Evolutionary conservation across 495 filamentous ascomycete genomes (phyloP).

Genomic region (Saxispiralis lemnorum): DNA sequence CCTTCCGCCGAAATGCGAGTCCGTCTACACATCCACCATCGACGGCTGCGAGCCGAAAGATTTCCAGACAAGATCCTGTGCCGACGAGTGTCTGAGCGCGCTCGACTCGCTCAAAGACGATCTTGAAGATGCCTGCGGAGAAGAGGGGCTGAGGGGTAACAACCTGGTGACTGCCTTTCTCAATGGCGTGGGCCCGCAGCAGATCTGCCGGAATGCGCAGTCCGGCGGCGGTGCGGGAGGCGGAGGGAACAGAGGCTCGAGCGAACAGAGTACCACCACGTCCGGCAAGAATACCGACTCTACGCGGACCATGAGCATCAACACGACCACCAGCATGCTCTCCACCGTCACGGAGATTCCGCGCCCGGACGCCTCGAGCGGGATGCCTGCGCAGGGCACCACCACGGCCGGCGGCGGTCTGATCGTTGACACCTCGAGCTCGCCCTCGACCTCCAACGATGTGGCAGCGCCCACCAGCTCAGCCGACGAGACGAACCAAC

Average conservation of each 20-base stretch:
- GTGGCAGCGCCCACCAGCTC: background rate
- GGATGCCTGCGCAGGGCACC: background rate
- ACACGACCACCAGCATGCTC: background rate
- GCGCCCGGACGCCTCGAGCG: background rate
- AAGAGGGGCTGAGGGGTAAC: background rate
- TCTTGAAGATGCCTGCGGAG: constrained; percentile 17
- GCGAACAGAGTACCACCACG: no score
- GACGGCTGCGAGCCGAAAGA: constrained; percentile 21
- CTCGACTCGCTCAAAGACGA: constrained; percentile 15
- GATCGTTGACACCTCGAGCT: background rate
- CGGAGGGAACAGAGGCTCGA: background rate
- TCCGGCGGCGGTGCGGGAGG: background rate
- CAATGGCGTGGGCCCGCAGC: constrained; percentile 1
- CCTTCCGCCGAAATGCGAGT: constrained; percentile 9
- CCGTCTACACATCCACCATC: constrained; percentile 14
- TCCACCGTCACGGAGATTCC: background rate
- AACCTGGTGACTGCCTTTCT: constrained; percentile 13
- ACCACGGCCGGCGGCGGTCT: background rate
- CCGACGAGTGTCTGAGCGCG: constrained; percentile 17
- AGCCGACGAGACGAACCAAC: background rate
- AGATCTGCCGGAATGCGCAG: constrained; percentile 6
- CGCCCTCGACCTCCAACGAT: background rate
- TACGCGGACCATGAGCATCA: background rate
- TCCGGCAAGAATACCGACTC: background rate
- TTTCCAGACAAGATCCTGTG: constrained; percentile 20